Base-by-base conservation (phyloP, 2,329 filamentous ascomycete species). In the Aureobasidium sp. region DNA sequence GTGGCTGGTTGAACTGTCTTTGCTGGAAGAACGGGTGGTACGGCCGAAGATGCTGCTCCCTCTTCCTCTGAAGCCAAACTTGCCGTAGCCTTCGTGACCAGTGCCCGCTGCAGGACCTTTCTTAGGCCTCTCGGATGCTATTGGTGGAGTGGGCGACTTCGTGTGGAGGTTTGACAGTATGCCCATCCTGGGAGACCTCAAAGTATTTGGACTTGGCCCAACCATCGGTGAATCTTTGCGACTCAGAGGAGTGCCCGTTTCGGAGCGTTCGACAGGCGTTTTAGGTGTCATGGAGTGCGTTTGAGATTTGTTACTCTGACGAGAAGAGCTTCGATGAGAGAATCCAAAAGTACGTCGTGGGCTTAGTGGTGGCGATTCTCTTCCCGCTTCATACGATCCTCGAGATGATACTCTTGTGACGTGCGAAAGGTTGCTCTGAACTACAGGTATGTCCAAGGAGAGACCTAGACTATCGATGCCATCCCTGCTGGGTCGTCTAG, bases 91-190 rank as follows among this genome's bases (percentile, higher is more conserved):
- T 76, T 97, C 93, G 69, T 97, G 91, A 0, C 93, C 93, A 41
- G 93, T 97, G n/a, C 93, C 93, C 44, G 93, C 93, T 17, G 83
- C 85, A 25, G 93, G 93, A 0, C 93, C 92, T 73, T 91, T 93
- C 31, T 88, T 83, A 27, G 78, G 64, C 70, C 82, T 85, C n/a
- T 86, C 82, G 12, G 57, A 34, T n/a, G 42, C 15, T 17, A 56
- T 41, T 20, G 49, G 29, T 11, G 42, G 55, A 25, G 42, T 58
- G 14, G 55, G 9, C 9, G 55, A 37, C 6, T 58, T 44, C 11
- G 17, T 45, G 29, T 36, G 31, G 12, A 22, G 15, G 5, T 34
- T 58, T 3, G 55, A 34, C 8, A 58, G 42, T 37, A 58, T 36
- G 5, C 34, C 27, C 9, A 17, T 39, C 31, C 55, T 58, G 14